These are phyloP conservation scores for Calonectria pteridis DNA, from an alignment of 2,329 filamentous ascomycete species.

Conservation along the genomic window DNA sequence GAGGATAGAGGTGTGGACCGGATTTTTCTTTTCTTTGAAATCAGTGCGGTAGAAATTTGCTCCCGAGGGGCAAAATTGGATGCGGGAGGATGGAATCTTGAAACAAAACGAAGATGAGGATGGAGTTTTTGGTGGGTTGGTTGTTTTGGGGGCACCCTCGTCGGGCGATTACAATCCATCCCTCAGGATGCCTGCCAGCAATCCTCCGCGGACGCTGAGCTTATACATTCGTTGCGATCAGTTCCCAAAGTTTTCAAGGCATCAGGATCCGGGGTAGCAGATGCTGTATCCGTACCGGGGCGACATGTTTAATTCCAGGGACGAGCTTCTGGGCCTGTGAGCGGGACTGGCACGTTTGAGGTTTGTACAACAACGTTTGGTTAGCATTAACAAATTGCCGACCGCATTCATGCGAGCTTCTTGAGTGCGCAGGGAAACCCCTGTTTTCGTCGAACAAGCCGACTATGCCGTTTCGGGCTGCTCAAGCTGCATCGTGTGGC, in stretches of 20 bases:
- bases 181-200: background rate
- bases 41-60: background rate
- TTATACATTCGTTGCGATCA: background rate
- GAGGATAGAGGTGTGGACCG: background rate
- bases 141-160: conserved; percentile 3
- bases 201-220: background rate
- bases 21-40: background rate
- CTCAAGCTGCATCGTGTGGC: conserved; percentile 32
- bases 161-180: background rate
- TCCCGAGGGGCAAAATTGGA: background rate
- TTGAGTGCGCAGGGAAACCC: conserved; percentile 4
- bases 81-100: conserved; percentile 14
- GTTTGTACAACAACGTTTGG: conserved; percentile 19
- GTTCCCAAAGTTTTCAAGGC: background rate
- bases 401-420: conserved; percentile 12
- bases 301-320: conserved; percentile 5
- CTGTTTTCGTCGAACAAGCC: background rate
- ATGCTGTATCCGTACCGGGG: background rate
- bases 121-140: conserved; percentile 19
- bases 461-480: conserved; percentile 29
- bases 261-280: conserved; percentile 6
- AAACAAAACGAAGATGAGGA: conserved; percentile 22
- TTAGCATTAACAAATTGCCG: conserved; percentile 10
- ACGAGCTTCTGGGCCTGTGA: background rate
- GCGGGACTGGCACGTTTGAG: conserved; percentile 10